Evolutionary conservation across 148 eudicot genomes (phyloP), one percentile per base, ranked within the genome.

Genomic region (Diospyros lotus): DNA sequence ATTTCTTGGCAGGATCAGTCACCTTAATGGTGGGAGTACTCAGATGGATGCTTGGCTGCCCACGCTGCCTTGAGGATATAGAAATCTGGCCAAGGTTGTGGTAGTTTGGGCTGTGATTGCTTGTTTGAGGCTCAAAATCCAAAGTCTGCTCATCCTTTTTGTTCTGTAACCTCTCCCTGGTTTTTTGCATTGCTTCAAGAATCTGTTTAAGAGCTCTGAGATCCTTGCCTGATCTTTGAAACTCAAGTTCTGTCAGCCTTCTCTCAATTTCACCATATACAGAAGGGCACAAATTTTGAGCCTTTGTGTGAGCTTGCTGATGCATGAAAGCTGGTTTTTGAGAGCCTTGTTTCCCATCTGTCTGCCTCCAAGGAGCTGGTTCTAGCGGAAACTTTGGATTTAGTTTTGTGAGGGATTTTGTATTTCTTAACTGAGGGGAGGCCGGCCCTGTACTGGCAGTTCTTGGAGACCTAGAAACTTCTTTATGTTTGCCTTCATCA

Each of bases 201-300:
- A 90, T 90, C 79, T 90, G 97, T 78, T 91, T 91, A 40, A 88
- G 91, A 79, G 92, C 97, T 87, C 93, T 88, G 82, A 90, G 93
- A 87, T 91, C 95, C 81, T 89, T 90, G 59, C 91, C 93, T 5
- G 93, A 91, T 73, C 73, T 89, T 64, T 80, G 77, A 79, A 90
- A 90, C 79, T 90, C 90, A 67, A 91, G 77, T 43, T 84, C 87
- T 3, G 84, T 80, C 78, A 87, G 74, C 80, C 86, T 85, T 82
- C 85, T 89, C 80, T 89, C 92, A 78, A 90, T 92, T 70, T 90
- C 88, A 75, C 88, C 90, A 64, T 86, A 92, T 43, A 94, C 84
- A 10, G 90, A 84, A 56, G 86, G 84, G 52, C 87, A 83, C 18
- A 58, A 76, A 51, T 68, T 62, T 51, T 68, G 72, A 6, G 77